phyloP scores from a whole-genome alignment of 768 basidiomycete genomes.

The Panaeolus cyanescens region DNA sequence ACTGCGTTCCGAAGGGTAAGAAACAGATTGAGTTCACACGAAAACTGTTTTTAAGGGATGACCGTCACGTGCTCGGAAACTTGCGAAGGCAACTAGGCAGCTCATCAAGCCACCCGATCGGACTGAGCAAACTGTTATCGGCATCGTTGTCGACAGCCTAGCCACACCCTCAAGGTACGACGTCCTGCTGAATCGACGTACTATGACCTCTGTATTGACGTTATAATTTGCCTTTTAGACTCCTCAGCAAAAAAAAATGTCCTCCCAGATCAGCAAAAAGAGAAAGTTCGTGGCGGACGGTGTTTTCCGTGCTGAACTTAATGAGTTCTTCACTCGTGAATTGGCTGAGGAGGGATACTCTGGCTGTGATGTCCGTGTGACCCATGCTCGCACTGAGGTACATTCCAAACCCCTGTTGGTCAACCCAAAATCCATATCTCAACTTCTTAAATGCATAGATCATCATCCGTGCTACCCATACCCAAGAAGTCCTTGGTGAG shows the following conservation, averaged over 20 bases:
- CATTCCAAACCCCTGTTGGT: no score
- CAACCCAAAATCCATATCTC: no score
- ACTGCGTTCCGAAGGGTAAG: neutral
- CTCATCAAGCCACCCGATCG: slow-evolving; percentile 30
- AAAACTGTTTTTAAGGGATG: neutral
- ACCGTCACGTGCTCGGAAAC: slow-evolving; percentile 28
- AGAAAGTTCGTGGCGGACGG: slow-evolving; percentile 98
- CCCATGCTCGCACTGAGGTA: slow-evolving; percentile 98
- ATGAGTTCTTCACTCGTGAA: slow-evolving; percentile 98
- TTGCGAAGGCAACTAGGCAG: slow-evolving; percentile 31
- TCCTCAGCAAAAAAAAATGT: slow-evolving; percentile 53
- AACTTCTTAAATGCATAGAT: slow-evolving; percentile 53
- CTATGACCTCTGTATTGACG: slow-evolving; percentile 1
- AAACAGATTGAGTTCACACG: neutral
- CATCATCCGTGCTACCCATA: slow-evolving; percentile 99
- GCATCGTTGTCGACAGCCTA: slow-evolving; percentile 24
- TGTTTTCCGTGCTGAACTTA: slow-evolving; percentile 98
- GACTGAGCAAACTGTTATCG: slow-evolving; percentile 20
- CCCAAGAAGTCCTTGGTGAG: slow-evolving; percentile 97
- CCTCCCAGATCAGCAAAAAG: slow-evolving; percentile 93
- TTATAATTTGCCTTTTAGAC: neutral
- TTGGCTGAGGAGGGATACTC: slow-evolving; percentile 99
- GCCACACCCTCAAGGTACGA: slow-evolving; percentile 32
- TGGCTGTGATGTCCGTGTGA: slow-evolving; percentile 99
- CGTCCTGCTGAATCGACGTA: slow-evolving; percentile 3